Evolutionary conservation across 2,329 filamentous ascomycete genomes (phyloP).

Genomic region (Fusarium continuum): DNA sequence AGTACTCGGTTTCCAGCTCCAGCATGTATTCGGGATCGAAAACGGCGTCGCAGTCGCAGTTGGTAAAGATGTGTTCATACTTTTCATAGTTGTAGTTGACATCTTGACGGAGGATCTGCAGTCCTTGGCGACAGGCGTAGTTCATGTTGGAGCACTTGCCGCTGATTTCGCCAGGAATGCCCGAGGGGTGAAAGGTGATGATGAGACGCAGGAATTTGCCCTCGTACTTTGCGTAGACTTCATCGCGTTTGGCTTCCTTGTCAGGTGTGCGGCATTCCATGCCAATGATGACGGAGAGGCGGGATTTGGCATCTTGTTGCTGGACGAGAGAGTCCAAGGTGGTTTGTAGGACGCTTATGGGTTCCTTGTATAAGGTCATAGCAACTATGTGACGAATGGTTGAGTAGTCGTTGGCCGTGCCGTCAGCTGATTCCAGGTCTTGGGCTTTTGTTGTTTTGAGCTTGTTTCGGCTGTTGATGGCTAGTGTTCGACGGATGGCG

Average conservation of each 20-base stretch:
- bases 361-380: slow-evolving; percentile 30
- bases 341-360: slow-evolving; percentile 22
- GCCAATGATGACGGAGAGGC: slow-evolving; percentile 19
- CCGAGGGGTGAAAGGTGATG: slow-evolving; percentile 22
- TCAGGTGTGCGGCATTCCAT: slow-evolving; percentile 26
- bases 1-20: slow-evolving; percentile 27
- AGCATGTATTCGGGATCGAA: slow-evolving; percentile 37
- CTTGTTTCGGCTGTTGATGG: slow-evolving; percentile 20
- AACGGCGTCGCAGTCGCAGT: slow-evolving; percentile 39
- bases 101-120: slow-evolving; percentile 27
- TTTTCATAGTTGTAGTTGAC: slow-evolving; percentile 29
- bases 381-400: slow-evolving; percentile 29
- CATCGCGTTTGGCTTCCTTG: slow-evolving; percentile 19
- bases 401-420: background rate
- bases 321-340: slow-evolving; percentile 21
- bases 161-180: slow-evolving; percentile 13
- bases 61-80: slow-evolving; percentile 39
- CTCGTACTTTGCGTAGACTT: slow-evolving; percentile 20
- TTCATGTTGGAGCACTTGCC: slow-evolving; percentile 34
- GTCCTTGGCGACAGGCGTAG: slow-evolving; percentile 27
- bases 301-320: slow-evolving; percentile 14
- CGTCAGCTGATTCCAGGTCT: slow-evolving; percentile 12
- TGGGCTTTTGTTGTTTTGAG: background rate
- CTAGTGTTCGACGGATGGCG: slow-evolving; percentile 29
- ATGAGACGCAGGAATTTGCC: slow-evolving; percentile 25